phyloP scores from a whole-genome alignment of 2,329 filamentous ascomycete genomes.

The Aureobasidium sp. region DNA sequence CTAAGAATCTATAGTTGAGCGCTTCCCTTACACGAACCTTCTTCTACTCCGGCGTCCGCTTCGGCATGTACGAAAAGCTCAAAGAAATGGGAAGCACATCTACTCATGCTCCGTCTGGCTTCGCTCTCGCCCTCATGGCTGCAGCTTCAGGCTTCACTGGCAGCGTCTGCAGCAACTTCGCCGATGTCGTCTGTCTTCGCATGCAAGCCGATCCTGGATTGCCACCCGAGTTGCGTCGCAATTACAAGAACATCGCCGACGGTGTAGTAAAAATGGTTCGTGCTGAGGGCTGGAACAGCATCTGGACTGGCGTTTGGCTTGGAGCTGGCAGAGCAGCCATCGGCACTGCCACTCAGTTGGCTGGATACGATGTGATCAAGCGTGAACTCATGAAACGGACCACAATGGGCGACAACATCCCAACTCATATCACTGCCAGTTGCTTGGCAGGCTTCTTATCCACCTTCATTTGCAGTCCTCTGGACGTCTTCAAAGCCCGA shows the following conservation, averaged over 20 bases:
- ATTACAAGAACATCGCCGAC: conserved; percentile 22
- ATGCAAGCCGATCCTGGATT: conserved; percentile 22
- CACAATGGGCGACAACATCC: conserved; percentile 19
- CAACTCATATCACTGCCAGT: conserved; percentile 21
- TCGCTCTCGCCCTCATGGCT: conserved; percentile 20
- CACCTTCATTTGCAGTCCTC: conserved; percentile 23
- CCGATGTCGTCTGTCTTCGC: conserved; percentile 22
- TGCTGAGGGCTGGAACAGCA: conserved; percentile 22
- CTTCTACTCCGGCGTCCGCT: conserved; percentile 21
- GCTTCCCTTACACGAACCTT: conserved; percentile 21
- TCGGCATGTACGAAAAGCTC: conserved; percentile 23
- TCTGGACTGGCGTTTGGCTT: conserved; percentile 23
- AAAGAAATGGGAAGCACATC: conserved; percentile 21
- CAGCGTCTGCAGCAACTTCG: conserved; percentile 22
- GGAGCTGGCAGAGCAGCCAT: conserved; percentile 22
- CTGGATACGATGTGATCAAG: conserved; percentile 23
- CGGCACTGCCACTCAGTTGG: conserved; percentile 21
- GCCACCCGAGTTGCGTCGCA: conserved; percentile 19
- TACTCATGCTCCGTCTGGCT: conserved; percentile 20
- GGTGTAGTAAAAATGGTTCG: conserved; percentile 21
- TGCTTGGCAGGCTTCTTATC: conserved; percentile 23
- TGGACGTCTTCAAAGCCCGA: conserved; percentile 23
- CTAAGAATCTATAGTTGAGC: conserved; percentile 18
- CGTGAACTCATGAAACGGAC: conserved; percentile 22
- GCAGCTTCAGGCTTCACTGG: conserved; percentile 20